A percentile compares a stretch with the other conserved stretches of the same genome.
These are phyloP conservation scores for Ceratocystis huliohia DNA, from an alignment of 2,329 filamentous ascomycete species.

Conservation along the genomic window DNA sequence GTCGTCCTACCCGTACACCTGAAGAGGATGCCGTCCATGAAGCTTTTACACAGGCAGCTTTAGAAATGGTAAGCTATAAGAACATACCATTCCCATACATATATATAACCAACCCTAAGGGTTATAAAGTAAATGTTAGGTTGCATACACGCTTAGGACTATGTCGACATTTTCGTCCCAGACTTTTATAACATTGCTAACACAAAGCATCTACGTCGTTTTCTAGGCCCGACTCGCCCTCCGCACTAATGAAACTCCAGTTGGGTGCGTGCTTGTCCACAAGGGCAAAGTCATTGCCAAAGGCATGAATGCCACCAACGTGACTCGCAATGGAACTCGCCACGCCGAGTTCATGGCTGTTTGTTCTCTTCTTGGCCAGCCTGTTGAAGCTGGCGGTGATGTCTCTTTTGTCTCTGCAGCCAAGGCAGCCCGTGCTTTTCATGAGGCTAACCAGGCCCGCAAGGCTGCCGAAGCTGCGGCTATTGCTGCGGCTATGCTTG, in stretches of 20 bases:
- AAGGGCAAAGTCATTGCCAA: constrained; percentile 65
- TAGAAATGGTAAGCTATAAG: constrained; percentile 57
- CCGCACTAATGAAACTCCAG: constrained; percentile 78
- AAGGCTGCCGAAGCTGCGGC: constrained; percentile 26
- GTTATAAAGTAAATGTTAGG: background rate
- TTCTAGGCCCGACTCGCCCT: constrained; percentile 71
- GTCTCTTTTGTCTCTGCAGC: constrained; percentile 20
- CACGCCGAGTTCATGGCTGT: constrained; percentile 94
- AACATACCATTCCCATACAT: constrained; percentile 2
- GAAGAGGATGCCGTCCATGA: constrained; percentile 35
- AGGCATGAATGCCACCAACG: constrained; percentile 95
- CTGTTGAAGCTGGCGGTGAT: constrained; percentile 10
- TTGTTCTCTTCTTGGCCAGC: constrained; percentile 37
- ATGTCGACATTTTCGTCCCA: too few species aligned
- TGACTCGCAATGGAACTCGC: constrained; percentile 77
- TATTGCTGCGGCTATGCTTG: constrained; percentile 29
- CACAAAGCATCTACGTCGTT: background rate
- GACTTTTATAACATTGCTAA: too few species aligned
- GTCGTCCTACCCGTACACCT: constrained; percentile 19
- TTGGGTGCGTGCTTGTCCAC: constrained; percentile 87
- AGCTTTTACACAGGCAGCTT: constrained; percentile 69
- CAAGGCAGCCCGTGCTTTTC: constrained; percentile 22
- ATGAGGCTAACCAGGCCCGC: constrained; percentile 22
- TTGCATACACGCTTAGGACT: background rate
- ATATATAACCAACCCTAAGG: background rate